phyloP scores from a whole-genome alignment of 106 monocot genomes.

The Dendrobium officinale region DNA sequence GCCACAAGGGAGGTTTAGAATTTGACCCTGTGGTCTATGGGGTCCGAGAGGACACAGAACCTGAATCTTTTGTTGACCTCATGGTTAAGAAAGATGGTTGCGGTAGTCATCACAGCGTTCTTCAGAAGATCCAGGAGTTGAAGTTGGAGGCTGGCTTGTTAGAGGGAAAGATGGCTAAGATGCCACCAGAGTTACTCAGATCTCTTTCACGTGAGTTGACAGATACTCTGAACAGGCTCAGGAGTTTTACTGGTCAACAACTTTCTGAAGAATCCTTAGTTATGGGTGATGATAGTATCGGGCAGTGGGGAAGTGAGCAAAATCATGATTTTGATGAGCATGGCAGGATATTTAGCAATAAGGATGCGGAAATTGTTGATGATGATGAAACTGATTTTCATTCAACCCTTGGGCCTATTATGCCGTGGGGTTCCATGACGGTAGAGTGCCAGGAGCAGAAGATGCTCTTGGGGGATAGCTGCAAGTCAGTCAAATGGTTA shows the following conservation, averaged over 20 bases:
- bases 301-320: slow-evolving; percentile 45
- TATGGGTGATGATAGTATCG: slow-evolving; percentile 43
- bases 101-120: slow-evolving; percentile 32
- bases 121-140: slow-evolving; percentile 72
- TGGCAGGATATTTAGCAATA: slow-evolving; percentile 37
- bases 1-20: slow-evolving; percentile 69
- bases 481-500: slow-evolving; percentile 70
- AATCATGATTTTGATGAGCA: slow-evolving; percentile 42
- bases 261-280: slow-evolving; percentile 35
- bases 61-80: slow-evolving; percentile 41
- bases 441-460: slow-evolving; percentile 52
- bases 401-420: slow-evolving; percentile 46
- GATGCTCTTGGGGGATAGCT: slow-evolving; percentile 52
- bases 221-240: slow-evolving; percentile 61
- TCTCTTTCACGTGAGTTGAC: slow-evolving; percentile 36
- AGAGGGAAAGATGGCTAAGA: slow-evolving; percentile 60
- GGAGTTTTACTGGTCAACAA: slow-evolving; percentile 29
- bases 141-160: slow-evolving; percentile 39
- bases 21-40: slow-evolving; percentile 64
- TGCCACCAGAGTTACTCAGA: slow-evolving; percentile 39
- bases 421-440: slow-evolving; percentile 62
- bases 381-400: slow-evolving; percentile 71
- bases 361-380: slow-evolving; percentile 67
- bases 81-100: slow-evolving; percentile 34
- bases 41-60: slow-evolving; percentile 62